Conservation (phyloP, 768 basidiomycete genomes). For the Daedaleopsis sinensis region DNA sequence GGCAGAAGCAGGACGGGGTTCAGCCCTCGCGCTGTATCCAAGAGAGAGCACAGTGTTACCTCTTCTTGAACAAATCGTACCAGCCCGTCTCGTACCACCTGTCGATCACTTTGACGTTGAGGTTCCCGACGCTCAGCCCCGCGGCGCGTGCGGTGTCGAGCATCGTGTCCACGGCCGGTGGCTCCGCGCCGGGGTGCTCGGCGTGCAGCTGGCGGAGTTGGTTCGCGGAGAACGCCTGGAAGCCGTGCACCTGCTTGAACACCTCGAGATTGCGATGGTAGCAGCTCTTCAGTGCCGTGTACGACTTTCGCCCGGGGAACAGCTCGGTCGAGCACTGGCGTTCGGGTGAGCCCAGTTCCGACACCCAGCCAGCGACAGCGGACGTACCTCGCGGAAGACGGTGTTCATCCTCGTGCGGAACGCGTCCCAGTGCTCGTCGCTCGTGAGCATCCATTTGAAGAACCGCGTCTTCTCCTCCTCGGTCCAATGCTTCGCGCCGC, state of each 20-base stretch:
- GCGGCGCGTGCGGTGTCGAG: constrained; percentile 65
- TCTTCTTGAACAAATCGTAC: constrained; percentile 72
- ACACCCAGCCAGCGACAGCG: neutral
- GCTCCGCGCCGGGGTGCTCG: constrained; percentile 28
- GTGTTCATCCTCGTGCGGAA: constrained; percentile 82
- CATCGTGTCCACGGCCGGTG: constrained; percentile 73
- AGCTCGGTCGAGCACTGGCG: constrained; percentile 69
- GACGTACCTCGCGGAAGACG: constrained; percentile 71
- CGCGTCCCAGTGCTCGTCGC: constrained; percentile 79
- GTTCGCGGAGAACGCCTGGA: constrained; percentile 55
- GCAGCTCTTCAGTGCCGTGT: constrained; percentile 83
- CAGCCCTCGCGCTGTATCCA: neutral
- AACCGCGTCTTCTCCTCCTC: constrained; percentile 81
- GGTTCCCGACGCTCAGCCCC: constrained; percentile 72
- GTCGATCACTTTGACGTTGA: constrained; percentile 73
- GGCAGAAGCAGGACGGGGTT: neutral
- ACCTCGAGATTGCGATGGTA: constrained; percentile 85
- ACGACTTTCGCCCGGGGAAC: constrained; percentile 77
- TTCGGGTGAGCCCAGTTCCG: neutral
- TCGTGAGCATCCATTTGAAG: constrained; percentile 78
- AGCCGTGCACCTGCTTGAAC: constrained; percentile 81
- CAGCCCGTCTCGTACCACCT: constrained; percentile 80
- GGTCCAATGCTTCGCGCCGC: constrained; percentile 84
- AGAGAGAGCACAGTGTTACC: constrained; percentile 40
- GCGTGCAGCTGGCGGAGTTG: constrained; percentile 30